Evolutionary conservation across 2,329 filamentous ascomycete species (phyloP).

Genomic region (Rhytidhysteron rufulum): DNA sequence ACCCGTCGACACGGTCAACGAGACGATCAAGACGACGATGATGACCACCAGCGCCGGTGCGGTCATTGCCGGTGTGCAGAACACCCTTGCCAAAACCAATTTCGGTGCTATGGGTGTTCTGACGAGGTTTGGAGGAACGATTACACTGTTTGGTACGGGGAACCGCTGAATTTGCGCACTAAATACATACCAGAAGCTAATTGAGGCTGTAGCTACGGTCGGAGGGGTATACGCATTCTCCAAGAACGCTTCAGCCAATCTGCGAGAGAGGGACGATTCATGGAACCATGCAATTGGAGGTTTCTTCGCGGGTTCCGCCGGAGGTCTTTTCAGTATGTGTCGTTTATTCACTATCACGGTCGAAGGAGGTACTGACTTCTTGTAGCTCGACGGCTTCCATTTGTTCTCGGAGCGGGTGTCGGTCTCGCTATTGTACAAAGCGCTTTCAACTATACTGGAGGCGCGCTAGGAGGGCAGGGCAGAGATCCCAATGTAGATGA

Average conservation of each 20-base stretch:
- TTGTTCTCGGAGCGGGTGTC: slow-evolving; percentile 65
- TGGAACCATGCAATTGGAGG: slow-evolving; percentile 73
- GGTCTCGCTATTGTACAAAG: slow-evolving; percentile 57
- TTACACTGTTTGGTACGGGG: slow-evolving; percentile 61
- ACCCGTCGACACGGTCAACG: slow-evolving; percentile 69
- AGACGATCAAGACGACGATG: slow-evolving; percentile 60
- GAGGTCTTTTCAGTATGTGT: slow-evolving; percentile 68
- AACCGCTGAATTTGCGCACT: not conserved
- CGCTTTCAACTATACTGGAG: slow-evolving; percentile 66
- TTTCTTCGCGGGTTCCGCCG: slow-evolving; percentile 67
- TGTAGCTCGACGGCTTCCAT: slow-evolving; percentile 62
- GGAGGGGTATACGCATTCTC: slow-evolving; percentile 77
- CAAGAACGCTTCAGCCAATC: slow-evolving; percentile 72
- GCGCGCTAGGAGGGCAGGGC: slow-evolving; percentile 53
- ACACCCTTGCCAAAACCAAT: slow-evolving; percentile 79
- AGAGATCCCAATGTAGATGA: slow-evolving; percentile 62
- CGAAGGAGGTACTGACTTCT: slow-evolving; percentile 12
- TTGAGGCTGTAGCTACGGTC: slow-evolving; percentile 57
- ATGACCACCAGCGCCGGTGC: slow-evolving; percentile 66
- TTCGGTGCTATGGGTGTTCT: slow-evolving; percentile 77
- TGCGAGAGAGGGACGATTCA: slow-evolving; percentile 78
- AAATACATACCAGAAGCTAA: slow-evolving; percentile 17
- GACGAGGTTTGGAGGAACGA: slow-evolving; percentile 70
- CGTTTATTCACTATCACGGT: not conserved
- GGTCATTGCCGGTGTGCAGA: slow-evolving; percentile 75